Evolutionary conservation across 2,329 filamentous ascomycete species (phyloP).

Genomic region (Colletotrichum kahawae): DNA sequence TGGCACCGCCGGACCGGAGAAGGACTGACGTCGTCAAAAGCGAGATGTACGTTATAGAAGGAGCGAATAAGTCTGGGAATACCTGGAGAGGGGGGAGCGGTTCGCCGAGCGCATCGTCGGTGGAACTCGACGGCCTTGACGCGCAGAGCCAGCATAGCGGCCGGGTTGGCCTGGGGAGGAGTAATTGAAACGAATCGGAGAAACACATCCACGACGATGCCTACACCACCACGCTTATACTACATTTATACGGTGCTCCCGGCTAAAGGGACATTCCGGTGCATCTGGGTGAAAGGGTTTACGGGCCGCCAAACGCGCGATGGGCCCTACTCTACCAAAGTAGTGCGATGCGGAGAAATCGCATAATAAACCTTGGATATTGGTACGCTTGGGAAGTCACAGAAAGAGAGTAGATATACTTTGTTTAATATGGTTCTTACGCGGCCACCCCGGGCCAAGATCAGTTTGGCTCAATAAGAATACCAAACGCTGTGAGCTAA

Average conservation of each 20-base stretch:
- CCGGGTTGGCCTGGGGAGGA: slow-evolving; percentile 16
- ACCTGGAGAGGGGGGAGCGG: slow-evolving; percentile 23
- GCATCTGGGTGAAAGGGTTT: background rate
- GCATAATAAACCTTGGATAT: background rate
- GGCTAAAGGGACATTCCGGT: background rate
- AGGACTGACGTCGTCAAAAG: slow-evolving; percentile 28
- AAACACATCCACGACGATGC: background rate
- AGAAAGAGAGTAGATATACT: background rate
- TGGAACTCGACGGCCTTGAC: slow-evolving; percentile 26
- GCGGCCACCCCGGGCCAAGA: background rate
- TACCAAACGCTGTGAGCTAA: background rate
- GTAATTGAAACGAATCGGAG: background rate
- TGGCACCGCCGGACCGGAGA: background rate
- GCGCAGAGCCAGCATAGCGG: slow-evolving; percentile 26
- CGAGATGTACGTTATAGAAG: slow-evolving; percentile 42
- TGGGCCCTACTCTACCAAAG: background rate
- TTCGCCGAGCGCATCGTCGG: slow-evolving; percentile 29
- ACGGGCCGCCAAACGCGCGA: background rate
- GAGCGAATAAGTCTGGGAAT: slow-evolving; percentile 23
- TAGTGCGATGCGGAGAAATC: background rate
- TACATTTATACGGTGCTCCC: background rate
- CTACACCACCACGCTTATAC: background rate
- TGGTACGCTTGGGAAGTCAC: background rate
- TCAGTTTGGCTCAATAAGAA: background rate
- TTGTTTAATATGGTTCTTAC: background rate